Conservation (phyloP, 1,284 basidiomycete species). For the Tilletia horrida region DNA sequence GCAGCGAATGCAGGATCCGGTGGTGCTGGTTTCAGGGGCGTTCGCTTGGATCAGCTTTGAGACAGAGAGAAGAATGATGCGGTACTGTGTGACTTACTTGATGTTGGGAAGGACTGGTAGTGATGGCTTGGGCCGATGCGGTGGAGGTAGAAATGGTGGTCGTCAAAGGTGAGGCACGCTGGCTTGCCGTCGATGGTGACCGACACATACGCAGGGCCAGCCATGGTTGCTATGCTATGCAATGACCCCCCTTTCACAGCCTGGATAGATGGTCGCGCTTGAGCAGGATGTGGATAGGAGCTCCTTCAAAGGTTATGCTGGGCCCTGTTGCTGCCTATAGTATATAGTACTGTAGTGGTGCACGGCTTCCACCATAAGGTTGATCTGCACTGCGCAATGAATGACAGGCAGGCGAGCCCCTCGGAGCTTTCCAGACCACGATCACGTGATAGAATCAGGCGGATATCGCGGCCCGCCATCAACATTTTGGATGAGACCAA, state of each 20-base stretch:
- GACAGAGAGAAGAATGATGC: background rate
- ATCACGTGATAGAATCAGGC: too few relatives aligned
- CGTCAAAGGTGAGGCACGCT: conserved; percentile 36
- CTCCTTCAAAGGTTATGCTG: background rate
- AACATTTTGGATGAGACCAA: too few relatives aligned
- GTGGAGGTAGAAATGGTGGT: conserved; percentile 38
- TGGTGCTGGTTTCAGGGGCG: background rate
- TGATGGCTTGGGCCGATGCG: conserved; percentile 17
- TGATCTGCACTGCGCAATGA: too few relatives aligned
- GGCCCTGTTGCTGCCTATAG: too few relatives aligned
- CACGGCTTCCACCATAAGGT: too few relatives aligned
- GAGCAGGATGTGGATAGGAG: background rate
- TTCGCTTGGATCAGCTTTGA: conserved; percentile 10
- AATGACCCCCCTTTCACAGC: too few relatives aligned
- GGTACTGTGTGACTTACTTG: background rate
- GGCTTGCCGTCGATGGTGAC: conserved; percentile 45
- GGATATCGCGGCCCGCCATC: too few relatives aligned
- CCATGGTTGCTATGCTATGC: background rate
- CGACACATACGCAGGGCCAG: conserved; percentile 20
- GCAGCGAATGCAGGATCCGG: conserved; percentile 25
- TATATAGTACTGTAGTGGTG: too few relatives aligned
- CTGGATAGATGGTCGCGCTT: background rate
- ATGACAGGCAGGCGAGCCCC: too few relatives aligned
- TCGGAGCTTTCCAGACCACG: too few relatives aligned
- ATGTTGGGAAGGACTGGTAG: background rate